A percentile compares a stretch with the other conserved stretches of the same genome.
Evolutionary conservation across 805 yeast species (phyloP).

Genomic region (Candida schatavii): DNA sequence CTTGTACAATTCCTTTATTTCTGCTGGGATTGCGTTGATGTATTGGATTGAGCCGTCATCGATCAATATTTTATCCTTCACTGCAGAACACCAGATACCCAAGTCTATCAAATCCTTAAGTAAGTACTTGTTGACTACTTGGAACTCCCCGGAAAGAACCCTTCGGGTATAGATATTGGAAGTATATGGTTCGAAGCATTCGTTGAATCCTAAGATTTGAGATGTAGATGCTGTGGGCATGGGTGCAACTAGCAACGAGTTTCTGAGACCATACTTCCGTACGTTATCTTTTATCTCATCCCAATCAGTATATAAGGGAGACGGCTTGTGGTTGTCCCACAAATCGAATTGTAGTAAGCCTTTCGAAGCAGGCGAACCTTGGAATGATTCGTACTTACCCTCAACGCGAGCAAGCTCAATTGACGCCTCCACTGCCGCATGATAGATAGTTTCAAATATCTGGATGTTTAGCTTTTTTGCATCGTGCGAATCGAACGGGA

Average conservation of each 20-base stretch:
- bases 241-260: constrained; percentile 86
- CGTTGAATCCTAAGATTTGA: constrained; percentile 89
- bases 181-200: constrained; percentile 95
- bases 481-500: constrained; percentile 82
- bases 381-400: constrained; percentile 71
- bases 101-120: constrained; percentile 76
- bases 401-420: constrained; percentile 67
- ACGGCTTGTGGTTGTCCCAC: constrained; percentile 79
- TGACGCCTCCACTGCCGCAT: constrained; percentile 87
- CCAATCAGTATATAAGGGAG: constrained; percentile 83
- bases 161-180: constrained; percentile 90
- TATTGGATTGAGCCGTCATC: constrained; percentile 84
- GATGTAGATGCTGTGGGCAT: constrained; percentile 99
- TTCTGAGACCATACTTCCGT: constrained; percentile 67
- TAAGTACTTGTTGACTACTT: constrained; percentile 84
- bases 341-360: constrained; percentile 84
- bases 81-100: constrained; percentile 77
- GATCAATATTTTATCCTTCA: constrained; percentile 74
- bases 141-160: constrained; percentile 91
- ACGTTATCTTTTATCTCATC: constrained; percentile 60
- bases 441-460: constrained; percentile 94
- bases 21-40: constrained; percentile 70
- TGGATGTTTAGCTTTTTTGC: constrained; percentile 76
- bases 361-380: constrained; percentile 87
- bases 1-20: constrained; percentile 74